These are phyloP conservation scores for Elaeagnus macrophylla DNA, from an alignment of 306 rosid species.

Conservation along the genomic window DNA sequence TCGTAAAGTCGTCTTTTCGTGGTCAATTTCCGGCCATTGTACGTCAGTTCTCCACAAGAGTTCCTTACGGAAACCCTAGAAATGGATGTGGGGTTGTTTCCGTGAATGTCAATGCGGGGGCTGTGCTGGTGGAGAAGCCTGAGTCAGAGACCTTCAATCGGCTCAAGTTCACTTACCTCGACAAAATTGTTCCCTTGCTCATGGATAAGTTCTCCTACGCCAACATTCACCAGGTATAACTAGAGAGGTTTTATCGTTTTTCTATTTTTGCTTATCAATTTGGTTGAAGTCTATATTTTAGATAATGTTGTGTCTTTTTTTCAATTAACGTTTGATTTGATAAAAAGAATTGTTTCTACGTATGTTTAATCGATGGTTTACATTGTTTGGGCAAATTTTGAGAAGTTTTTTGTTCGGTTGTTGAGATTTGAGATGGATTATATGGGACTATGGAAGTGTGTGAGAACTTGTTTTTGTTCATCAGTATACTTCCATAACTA, in stretches of 20 bases:
- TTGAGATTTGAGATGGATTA: neutral
- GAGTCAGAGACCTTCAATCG: constrained; percentile 57
- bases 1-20: constrained; percentile 55
- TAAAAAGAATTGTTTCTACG: no score
- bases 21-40: constrained; percentile 40
- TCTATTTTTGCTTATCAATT: neutral
- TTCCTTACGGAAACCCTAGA: constrained; percentile 23
- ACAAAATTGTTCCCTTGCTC: constrained; percentile 66
- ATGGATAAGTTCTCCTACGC: constrained; percentile 75
- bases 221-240: constrained; percentile 54
- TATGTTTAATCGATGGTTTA: neutral
- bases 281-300: neutral
- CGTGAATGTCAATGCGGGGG: constrained; percentile 48
- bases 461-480: neutral
- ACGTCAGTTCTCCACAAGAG: constrained; percentile 14
- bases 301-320: constrained; percentile 3
- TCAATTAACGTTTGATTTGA: no score
- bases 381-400: neutral
- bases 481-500: neutral
- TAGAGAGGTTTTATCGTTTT: neutral
- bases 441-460: neutral
- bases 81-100: constrained; percentile 23
- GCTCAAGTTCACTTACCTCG: constrained; percentile 54
- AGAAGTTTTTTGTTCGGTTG: constrained; percentile 3
- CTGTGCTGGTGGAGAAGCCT: constrained; percentile 71